Conservation (phyloP, 2,329 filamentous ascomycete species). For the Trichoderma sp. region DNA sequence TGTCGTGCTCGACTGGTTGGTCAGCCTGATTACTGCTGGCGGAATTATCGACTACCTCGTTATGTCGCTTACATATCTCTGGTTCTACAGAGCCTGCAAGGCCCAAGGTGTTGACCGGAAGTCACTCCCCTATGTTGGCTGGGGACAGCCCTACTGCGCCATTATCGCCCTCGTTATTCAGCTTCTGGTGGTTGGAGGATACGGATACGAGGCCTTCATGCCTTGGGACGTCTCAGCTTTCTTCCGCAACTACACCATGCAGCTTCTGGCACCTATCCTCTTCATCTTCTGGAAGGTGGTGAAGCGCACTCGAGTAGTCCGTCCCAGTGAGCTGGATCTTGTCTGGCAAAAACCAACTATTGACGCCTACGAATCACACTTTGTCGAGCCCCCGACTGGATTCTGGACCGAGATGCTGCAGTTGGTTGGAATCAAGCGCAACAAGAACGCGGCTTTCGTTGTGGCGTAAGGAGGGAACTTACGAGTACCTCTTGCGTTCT, state of each 20-base stretch:
- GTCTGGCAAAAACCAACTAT: slow-evolving; percentile 60
- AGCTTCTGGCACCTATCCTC: slow-evolving; percentile 51
- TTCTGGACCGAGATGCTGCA: slow-evolving; percentile 57
- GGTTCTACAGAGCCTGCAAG: slow-evolving; percentile 51
- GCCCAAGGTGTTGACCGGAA: slow-evolving; percentile 53
- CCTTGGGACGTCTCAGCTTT: slow-evolving; percentile 49
- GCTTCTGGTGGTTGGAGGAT: slow-evolving; percentile 46
- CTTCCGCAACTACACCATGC: slow-evolving; percentile 57
- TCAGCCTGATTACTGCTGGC: slow-evolving; percentile 56
- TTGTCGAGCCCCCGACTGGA: slow-evolving; percentile 47
- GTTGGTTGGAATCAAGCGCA: slow-evolving; percentile 41
- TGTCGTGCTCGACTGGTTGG: slow-evolving; percentile 53
- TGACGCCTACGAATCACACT: slow-evolving; percentile 55
- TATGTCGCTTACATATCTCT: slow-evolving; percentile 46
- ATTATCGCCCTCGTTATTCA: slow-evolving; percentile 46
- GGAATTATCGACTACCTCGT: slow-evolving; percentile 63
- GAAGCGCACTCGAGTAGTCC: slow-evolving; percentile 56
- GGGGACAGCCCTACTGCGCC: slow-evolving; percentile 58
- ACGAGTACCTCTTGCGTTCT: background rate
- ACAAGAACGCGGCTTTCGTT: background rate
- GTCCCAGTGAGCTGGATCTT: slow-evolving; percentile 55
- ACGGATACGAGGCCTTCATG: slow-evolving; percentile 54
- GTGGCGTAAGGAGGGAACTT: background rate
- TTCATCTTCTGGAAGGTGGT: slow-evolving; percentile 63
- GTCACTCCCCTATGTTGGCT: slow-evolving; percentile 56